Base-by-base conservation (phyloP, 345 rosid species). In the Eucalyptus pauciflora region DNA sequence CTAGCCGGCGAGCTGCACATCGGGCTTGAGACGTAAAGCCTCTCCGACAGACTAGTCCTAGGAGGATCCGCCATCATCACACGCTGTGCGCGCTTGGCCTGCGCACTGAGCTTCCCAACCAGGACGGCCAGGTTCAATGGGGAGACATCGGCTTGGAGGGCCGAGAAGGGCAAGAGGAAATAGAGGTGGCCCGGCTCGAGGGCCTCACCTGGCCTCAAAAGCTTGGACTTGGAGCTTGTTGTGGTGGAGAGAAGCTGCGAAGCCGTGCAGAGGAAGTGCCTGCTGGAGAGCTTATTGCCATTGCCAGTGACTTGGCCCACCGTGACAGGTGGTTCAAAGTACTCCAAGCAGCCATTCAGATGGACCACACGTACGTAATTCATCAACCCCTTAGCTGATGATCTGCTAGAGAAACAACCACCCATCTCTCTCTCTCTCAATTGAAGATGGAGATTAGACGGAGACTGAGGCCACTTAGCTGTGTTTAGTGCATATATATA, bases 291-390 rank as follows among this genome's bases (percentile, higher is more conserved):
- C 37, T 88, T 86, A 3, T 86, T 27, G n/a, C 86, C 60, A 24
- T 69, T 86, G 31, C 92, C 90, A 3, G 89, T 87, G 87, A 92
- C 87, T 87, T 93, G 89, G 64, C 92, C 46, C 8, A 89, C 95
- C 3, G 87, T 50, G 33, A 94, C 89, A 3, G 95, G 94, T 54
- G 89, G 83, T 13, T 89, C 91, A 46, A 92, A 93, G 46, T 89
- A 92, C 50, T 94, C 93, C 3, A 93, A 93, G 18, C 22, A 49
- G 8, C 96, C 96, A 85, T 88, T 91, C 85, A 92, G 89, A 87
- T 94, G 94, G 87, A 93, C 95, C 18, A 94, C 91, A 17, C 95
- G 93, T 17, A 93, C 88, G 27, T 88, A 87, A 50, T 85, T 50
- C 45, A n/a, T n/a, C 62, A 48, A 51, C 62, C 16, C 87, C 37